phyloP scores from a whole-genome alignment of 768 basidiomycete species.

The Auricularia sp. region DNA sequence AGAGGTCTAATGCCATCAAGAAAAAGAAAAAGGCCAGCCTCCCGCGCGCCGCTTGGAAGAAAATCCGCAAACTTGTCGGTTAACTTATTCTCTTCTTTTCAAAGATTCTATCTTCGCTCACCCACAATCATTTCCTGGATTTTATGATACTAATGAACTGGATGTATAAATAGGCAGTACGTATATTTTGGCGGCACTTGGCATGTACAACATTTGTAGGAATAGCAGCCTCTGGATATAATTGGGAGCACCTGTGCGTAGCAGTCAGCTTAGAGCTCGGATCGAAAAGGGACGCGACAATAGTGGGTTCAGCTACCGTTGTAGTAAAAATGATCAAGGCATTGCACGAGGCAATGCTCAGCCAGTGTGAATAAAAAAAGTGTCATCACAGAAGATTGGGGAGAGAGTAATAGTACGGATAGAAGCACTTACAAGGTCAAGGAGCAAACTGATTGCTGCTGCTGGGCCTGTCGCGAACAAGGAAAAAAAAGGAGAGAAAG shows the following conservation, averaged over 20 bases:
- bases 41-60: background rate
- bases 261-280: background rate
- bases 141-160: no score
- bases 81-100: background rate
- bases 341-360: background rate
- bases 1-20: background rate
- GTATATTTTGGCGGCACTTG: no score
- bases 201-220: no score
- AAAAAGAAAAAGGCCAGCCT: background rate
- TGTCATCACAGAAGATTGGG: constrained; percentile 1
- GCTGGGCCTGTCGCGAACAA: background rate
- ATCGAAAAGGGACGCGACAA: background rate
- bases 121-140: no score
- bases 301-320: background rate
- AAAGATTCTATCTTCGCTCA: no score
- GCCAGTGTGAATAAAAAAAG: constrained; percentile 3
- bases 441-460: no score
- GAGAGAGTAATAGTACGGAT: background rate
- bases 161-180: no score
- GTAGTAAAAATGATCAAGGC: constrained; percentile 4
- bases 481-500: background rate
- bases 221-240: no score
- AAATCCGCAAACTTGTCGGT: background rate
- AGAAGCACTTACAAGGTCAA: background rate
- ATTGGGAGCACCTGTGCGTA: background rate